A percentile compares a stretch with the other conserved stretches of the same genome.
Conservation (phyloP, 192 early-diverging fungal genomes). For the Linnemannia elongata region DNA sequence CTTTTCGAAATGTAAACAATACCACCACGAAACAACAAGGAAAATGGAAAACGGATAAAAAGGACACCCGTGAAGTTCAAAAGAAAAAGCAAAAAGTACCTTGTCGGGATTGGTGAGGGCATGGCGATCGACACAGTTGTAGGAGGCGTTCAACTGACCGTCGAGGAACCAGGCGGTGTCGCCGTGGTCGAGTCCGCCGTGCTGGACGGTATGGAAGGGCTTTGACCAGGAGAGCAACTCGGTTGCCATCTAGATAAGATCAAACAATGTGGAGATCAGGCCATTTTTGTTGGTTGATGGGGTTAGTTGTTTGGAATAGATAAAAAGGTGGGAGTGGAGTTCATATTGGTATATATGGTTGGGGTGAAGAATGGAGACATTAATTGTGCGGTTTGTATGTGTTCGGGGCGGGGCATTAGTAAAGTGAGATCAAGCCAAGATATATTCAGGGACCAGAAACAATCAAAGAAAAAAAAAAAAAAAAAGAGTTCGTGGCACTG, state of each 20-base stretch:
- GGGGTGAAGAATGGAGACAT: not conserved
- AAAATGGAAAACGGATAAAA: slow-evolving; percentile 47
- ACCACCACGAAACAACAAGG: not conserved
- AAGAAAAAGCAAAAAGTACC: slow-evolving; percentile 38
- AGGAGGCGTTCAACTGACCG: slow-evolving; percentile 92
- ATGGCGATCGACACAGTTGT: slow-evolving; percentile 97
- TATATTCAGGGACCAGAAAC: not conserved
- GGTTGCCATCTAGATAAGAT: slow-evolving; percentile 68
- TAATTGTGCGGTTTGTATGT: not conserved
- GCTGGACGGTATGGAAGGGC: slow-evolving; percentile 79
- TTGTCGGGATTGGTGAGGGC: slow-evolving; percentile 81
- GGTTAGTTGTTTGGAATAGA: not conserved
- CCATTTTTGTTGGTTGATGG: not conserved
- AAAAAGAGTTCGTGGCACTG: not conserved
- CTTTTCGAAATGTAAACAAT: too few relatives aligned
- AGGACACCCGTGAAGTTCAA: not conserved
- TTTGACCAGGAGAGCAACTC: slow-evolving; percentile 86
- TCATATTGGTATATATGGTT: not conserved
- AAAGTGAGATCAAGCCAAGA: slow-evolving; percentile 5
- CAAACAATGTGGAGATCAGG: not conserved
- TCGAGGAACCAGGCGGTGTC: slow-evolving; percentile 95
- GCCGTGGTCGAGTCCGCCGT: slow-evolving; percentile 85
- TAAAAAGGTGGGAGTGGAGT: not conserved
- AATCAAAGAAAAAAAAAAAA: not conserved
- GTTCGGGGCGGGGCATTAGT: not conserved